phyloP scores from a whole-genome alignment of 495 filamentous ascomycete genomes.

The Penicillium simplicissimum region DNA sequence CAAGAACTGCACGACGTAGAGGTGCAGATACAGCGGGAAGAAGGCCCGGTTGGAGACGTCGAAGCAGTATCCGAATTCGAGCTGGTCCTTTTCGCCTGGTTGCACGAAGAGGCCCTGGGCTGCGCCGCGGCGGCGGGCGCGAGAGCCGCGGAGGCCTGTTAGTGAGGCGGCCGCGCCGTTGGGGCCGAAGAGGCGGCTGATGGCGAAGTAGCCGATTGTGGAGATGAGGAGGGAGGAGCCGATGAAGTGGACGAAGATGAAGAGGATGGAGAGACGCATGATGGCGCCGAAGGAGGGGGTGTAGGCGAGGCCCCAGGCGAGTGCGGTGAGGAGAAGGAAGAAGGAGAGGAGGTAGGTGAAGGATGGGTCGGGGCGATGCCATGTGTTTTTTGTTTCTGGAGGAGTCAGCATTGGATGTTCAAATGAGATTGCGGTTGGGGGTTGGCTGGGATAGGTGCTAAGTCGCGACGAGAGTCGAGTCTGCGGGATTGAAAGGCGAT shows the following conservation, averaged over 20 bases:
- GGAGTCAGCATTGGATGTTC: background rate
- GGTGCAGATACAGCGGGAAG: constrained; percentile 71
- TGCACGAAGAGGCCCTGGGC: constrained; percentile 60
- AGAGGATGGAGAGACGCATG: constrained; percentile 60
- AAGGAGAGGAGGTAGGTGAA: constrained; percentile 77
- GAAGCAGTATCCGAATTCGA: constrained; percentile 81
- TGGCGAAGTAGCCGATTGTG: constrained; percentile 63
- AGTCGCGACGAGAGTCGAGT: background rate
- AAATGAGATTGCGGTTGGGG: background rate
- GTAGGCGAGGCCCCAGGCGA: constrained; percentile 75
- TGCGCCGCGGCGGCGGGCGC: constrained; percentile 49
- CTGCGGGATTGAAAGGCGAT: background rate
- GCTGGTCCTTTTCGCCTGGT: constrained; percentile 54
- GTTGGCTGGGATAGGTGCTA: background rate
- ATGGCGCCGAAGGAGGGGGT: constrained; percentile 55
- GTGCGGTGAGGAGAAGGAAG: constrained; percentile 70
- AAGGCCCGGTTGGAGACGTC: constrained; percentile 75
- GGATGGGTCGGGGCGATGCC: constrained; percentile 73
- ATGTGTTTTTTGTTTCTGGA: constrained; percentile 75
- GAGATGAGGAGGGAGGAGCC: constrained; percentile 60
- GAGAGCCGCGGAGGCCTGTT: constrained; percentile 43
- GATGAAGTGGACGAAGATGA: constrained; percentile 70
- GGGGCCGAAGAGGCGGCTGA: constrained; percentile 63
- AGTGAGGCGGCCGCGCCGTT: constrained; percentile 45
- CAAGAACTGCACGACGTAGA: constrained; percentile 73